A percentile compares a stretch with the other conserved stretches of the same genome.
These are phyloP conservation scores for Podila epicladia DNA, from an alignment of 192 early-diverging fungal species.

Conservation along the genomic window DNA sequence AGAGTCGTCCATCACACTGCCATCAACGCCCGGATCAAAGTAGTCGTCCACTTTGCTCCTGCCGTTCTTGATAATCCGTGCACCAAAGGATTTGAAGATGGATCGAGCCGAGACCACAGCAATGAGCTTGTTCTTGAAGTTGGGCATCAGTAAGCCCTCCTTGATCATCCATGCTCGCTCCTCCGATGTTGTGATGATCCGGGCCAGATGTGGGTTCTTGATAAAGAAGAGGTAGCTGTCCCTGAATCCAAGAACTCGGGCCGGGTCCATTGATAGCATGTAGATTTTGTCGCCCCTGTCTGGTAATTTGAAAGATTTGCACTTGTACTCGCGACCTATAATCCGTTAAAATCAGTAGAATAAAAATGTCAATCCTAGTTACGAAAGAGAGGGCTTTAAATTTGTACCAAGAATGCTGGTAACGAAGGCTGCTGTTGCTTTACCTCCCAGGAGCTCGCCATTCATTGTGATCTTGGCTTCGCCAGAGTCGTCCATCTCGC, in stretches of 20 bases:
- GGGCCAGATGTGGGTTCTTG: conserved; percentile 78
- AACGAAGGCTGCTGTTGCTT: not conserved
- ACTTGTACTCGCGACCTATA: conserved; percentile 80
- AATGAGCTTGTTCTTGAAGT: conserved; percentile 73
- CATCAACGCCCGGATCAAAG: conserved; percentile 63
- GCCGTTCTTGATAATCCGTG: conserved; percentile 70
- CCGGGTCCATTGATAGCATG: conserved; percentile 91
- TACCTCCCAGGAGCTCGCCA: conserved; percentile 78
- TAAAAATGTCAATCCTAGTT: not conserved
- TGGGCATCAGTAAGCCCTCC: conserved; percentile 66
- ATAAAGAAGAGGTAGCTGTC: conserved; percentile 96
- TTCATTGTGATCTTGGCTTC: conserved; percentile 80
- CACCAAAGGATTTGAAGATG: conserved; percentile 77
- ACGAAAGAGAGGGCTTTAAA: not conserved
- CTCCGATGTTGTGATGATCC: conserved; percentile 80
- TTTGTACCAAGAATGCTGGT: not conserved
- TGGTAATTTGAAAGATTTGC: conserved; percentile 81
- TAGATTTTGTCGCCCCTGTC: conserved; percentile 77
- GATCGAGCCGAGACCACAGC: conserved; percentile 78
- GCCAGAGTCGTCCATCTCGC: conserved; percentile 63
- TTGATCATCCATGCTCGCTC: conserved; percentile 78
- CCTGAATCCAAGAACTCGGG: conserved; percentile 82
- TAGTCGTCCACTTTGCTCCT: conserved; percentile 73
- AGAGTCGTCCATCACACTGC: conserved; percentile 20
- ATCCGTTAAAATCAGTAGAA: not conserved